Evolutionary conservation across 2,329 filamentous ascomycete species (phyloP), one percentile per base, ranked within the genome.

Genomic region (Trichoderma atroviride): DNA sequence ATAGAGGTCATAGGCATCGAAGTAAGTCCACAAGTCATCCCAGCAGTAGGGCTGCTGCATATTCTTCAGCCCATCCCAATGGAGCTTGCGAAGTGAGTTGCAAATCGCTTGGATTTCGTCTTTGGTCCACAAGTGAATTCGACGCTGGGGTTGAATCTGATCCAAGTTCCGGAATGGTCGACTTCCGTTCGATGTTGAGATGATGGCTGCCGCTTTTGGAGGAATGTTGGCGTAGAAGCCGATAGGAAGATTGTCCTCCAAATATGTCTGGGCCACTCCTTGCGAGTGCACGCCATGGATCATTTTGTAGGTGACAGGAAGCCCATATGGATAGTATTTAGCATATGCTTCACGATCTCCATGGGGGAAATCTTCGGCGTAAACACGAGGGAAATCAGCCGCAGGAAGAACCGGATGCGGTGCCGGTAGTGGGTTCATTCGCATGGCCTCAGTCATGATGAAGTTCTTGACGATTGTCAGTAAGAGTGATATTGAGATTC

Each of bases 1-100:
- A 74, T 84, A 87, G 33, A 87, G 76, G 61, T 87, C 85, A 11
- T 75, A 69, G 0, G 80, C 78, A 71, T 87, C 85, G 59, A 84
- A 87, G 71, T 83, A 86, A 2, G 75, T 72, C 76, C 82, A 85
- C 27, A 87, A 74, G 31, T 83, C 81, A 43, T 79, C 78, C 75
- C 79, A 83, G 70, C 68, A 75, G 33, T 74, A 19, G 2, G 76
- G 78, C 24, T 74, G 56, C 24, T 65, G 70, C 75, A 83, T 79
- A 0, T 43, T 40, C 69, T 75, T 78, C 76, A 84, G 78, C 13
- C 74, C 64, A 0, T 76, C 62, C 79, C 79, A 82, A 59, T 79
- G 75, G 50, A 75, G 69, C 59, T 77, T 74, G 52, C 81, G 81
- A 31, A 82, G 72, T 4, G 79, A 79, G 70, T 82, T 83, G 69